These are phyloP conservation scores for Benincasa hispida DNA, from an alignment of 306 rosid species.

Conservation along the genomic window DNA sequence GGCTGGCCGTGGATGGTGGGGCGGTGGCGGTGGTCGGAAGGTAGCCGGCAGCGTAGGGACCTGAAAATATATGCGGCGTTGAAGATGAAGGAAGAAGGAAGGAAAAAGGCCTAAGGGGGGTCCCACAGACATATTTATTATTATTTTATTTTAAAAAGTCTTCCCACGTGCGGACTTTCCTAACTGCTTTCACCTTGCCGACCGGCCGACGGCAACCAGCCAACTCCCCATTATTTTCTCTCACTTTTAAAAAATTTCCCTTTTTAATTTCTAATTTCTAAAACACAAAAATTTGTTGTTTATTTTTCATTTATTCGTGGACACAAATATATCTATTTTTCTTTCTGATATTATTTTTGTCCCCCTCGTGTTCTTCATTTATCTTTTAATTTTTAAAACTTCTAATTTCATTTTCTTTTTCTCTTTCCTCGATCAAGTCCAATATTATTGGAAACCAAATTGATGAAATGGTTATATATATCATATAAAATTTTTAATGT, in stretches of 20 bases:
- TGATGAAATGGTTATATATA: too few relatives aligned
- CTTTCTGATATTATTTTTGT: background rate
- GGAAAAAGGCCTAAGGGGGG: background rate
- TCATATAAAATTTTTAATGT: too few relatives aligned
- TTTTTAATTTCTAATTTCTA: background rate
- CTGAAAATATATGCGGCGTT: background rate
- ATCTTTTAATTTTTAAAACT: background rate
- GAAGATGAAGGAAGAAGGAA: background rate
- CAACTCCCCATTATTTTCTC: background rate
- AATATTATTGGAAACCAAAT: background rate
- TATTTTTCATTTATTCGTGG: background rate
- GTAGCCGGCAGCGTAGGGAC: constrained; percentile 5
- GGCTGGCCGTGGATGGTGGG: background rate
- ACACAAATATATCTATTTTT: background rate
- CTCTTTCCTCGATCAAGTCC: too few relatives aligned
- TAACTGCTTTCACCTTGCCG: background rate
- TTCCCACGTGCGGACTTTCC: constrained; percentile 1
- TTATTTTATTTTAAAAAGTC: background rate
- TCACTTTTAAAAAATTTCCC: background rate
- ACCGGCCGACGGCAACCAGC: background rate
- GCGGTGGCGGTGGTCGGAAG: constrained; percentile 9
- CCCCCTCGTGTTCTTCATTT: background rate
- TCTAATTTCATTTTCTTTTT: background rate
- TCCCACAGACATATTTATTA: background rate
- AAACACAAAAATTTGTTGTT: background rate